Conservation (phyloP, 2,329 filamentous ascomycete species). For the Fusarium sacchari region DNA sequence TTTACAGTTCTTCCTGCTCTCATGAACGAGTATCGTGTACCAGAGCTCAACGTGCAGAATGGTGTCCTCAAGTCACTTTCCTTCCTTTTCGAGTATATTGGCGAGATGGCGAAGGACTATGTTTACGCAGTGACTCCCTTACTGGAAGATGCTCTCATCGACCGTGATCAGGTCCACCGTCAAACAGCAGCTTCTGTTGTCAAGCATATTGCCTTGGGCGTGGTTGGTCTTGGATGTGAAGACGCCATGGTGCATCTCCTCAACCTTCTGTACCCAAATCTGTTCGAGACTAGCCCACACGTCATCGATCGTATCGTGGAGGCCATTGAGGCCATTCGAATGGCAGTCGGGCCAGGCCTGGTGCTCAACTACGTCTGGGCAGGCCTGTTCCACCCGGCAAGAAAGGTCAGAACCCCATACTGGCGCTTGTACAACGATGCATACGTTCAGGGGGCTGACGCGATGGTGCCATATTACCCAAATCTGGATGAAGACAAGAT, state of each 20-base stretch:
- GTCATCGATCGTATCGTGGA: constrained; percentile 98
- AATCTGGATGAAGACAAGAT: constrained; percentile 83
- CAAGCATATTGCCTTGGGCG: constrained; percentile 96
- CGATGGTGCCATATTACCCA: constrained; percentile 97
- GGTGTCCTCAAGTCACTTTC: constrained; percentile 96
- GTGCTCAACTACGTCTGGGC: constrained; percentile 99
- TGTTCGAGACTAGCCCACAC: constrained; percentile 97
- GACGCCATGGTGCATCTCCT: constrained; percentile 98
- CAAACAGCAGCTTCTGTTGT: constrained; percentile 97
- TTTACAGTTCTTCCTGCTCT: constrained; percentile 98
- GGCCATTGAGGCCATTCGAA: constrained; percentile 93
- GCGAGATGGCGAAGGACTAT: constrained; percentile 99
- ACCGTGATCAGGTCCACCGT: constrained; percentile 96
- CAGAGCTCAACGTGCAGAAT: constrained; percentile 98
- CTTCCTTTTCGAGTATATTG: constrained; percentile 99
- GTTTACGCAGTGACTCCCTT: constrained; percentile 97
- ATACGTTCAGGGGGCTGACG: constrained; percentile 91
- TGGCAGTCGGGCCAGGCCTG: constrained; percentile 89
- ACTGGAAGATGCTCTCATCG: constrained; percentile 95
- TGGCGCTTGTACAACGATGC: constrained; percentile 98
- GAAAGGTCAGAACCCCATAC: constrained; percentile 94
- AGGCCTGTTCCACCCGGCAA: constrained; percentile 93
- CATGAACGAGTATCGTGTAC: constrained; percentile 99
- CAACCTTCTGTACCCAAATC: constrained; percentile 94
- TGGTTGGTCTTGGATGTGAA: constrained; percentile 97